phyloP scores from a whole-genome alignment of 108 stramenopile genomes.

The Chaetoceros muelleri region DNA sequence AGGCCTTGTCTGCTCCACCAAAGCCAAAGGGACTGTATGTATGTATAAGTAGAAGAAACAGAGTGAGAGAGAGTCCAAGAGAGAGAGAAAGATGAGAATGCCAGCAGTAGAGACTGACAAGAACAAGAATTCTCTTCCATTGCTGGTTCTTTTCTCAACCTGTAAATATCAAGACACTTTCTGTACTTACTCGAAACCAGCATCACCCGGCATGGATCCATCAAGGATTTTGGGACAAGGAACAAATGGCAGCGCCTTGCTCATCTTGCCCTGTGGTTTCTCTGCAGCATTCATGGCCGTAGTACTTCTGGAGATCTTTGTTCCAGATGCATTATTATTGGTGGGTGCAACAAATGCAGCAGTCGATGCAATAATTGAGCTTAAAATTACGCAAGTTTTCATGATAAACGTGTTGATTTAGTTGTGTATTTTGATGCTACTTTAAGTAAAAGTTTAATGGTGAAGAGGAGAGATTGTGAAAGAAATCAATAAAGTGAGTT shows the following conservation, averaged over 20 bases:
- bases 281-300: not conserved
- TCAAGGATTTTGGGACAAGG: constrained; percentile 66
- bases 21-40: constrained; percentile 53
- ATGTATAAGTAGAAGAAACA: not conserved
- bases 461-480: no score
- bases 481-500: no score
- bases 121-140: not conserved
- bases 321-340: not conserved
- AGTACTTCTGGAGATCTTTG: not conserved
- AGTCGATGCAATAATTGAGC: not conserved
- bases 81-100: not conserved
- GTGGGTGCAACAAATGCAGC: no score
- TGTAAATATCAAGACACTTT: not conserved
- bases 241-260: constrained; percentile 63
- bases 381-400: not conserved
- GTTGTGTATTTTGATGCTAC: no score
- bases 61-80: constrained; percentile 3
- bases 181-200: constrained; percentile 63
- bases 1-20: constrained; percentile 48
- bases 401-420: no score
- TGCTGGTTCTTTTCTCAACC: not conserved
- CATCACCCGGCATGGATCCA: constrained; percentile 66
- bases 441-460: no score
- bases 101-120: not conserved
- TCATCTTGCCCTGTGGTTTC: constrained; percentile 23